Evolutionary conservation across 2,329 filamentous ascomycete species (phyloP), one percentile per base, ranked within the genome.

Genomic region (Apiospora phragmitis): DNA sequence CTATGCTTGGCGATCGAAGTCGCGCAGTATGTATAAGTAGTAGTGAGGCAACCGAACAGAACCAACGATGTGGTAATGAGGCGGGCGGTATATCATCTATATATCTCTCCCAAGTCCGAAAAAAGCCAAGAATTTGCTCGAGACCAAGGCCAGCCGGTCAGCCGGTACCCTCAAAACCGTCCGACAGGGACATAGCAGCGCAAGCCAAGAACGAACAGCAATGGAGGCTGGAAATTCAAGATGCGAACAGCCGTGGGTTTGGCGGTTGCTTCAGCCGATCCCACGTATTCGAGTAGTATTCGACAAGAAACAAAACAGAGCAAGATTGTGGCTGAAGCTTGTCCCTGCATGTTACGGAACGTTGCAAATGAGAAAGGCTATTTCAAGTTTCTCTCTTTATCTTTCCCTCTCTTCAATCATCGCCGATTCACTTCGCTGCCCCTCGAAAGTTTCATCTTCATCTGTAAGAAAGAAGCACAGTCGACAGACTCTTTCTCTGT

Each of bases 251-350:
- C 18, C 29, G 29, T 38, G 32, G 18, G 29, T n/a, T 38, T 8
- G 26, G 18, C 16, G 18, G 21, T 3, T 18, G 32, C 45, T 24
- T 11, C 55, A 62, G 55, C 32, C 55, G 55, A n/a, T 14, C 18
- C 55, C 18, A 32, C 55, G 55, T 38, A 62, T 62, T 62, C 29
- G 55, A 62, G 14, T 62, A n/a, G 55, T 14, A n/a, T 6, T 62
- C 21, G 32, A n/a, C 18, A n/a, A n/a, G 29, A 38, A n/a, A 38
- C 18, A 21, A 38, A 35, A 38, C 32, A 14, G n/a, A n/a, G 5
- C 32, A 24, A 62, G 32, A 38, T n/a, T 62, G 55, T 38, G 55
- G 55, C 55, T 62, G 55, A 62, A 62, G 55, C 55, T 62, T 62
- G 55, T 62, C 18, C 32, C 32, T 9, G 55, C 55, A 38, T 62